Base-by-base conservation (phyloP, 352 stramenopile genomes). In the Phytophthora crassamura region DNA sequence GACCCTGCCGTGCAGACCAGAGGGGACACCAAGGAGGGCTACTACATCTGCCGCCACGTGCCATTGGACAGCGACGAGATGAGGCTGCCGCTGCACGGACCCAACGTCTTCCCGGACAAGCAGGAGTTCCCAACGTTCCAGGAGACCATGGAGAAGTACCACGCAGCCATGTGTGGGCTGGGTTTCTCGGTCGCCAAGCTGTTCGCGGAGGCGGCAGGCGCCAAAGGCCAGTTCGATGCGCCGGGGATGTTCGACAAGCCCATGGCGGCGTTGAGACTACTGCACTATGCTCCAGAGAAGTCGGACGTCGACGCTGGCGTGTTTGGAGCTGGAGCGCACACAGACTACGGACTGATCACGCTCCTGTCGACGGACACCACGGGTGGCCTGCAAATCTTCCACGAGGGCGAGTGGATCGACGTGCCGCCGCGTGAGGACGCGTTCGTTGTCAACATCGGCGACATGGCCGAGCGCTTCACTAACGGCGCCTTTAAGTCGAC, bases 201-300 rank as follows among this genome's bases (percentile, higher is more conserved):
- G 12, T 89, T 91, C 52, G 83, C 83, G 0, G 55, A 84, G 41
- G 83, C 80, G 3, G 81, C 81, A 8, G 83, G 83, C 4, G 68
- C 76, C 10, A 67, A 69, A 7, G 80, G 75, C 11, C 61, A 67
- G 4, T 91, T 90, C 49, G 78, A 86, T 39, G 70, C 1, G 0
- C 60, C 67, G 0, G 83, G 83, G 5, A 67, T 89, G 69, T 91
- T 91, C 48, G 83, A 91, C 67, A 86, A 82, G 69, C 80, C 84
- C n/a, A 92, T 94, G 85, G 80, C 86, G 9, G 84, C 86, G 35
- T 64, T 95, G 51, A 77, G 87, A n/a, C 59, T 95, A 51, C 70
- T 95, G 35, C 87, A 86, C 42, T 95, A 95, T 49, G 81, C 72
- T 28, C 58, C 85, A 9, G 76, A 90, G 53, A 75, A 84, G 43